Conservation (phyloP, 2,329 filamentous ascomycete species). For the Ceratocystis ficicola region DNA sequence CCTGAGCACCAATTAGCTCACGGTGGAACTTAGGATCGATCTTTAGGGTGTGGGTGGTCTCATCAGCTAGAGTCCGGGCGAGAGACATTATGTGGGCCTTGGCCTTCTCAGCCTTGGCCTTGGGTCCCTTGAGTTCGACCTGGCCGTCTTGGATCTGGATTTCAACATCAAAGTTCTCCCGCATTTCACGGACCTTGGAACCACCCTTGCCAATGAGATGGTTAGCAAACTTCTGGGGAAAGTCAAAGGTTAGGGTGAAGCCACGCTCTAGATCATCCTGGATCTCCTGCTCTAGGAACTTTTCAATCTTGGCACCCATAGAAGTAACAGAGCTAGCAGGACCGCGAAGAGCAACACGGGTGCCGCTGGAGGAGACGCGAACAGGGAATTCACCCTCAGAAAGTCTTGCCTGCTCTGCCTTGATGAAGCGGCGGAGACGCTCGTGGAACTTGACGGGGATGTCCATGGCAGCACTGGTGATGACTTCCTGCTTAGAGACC, state of each 20-base stretch:
- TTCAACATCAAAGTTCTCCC: slow-evolving; percentile 56
- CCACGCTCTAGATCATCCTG: slow-evolving; percentile 88
- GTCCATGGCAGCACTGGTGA: slow-evolving; percentile 41
- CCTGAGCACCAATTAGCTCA: slow-evolving; percentile 81
- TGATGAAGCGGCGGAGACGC: slow-evolving; percentile 50
- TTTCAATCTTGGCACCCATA: slow-evolving; percentile 58
- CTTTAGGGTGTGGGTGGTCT: slow-evolving; percentile 75
- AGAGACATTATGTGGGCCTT: slow-evolving; percentile 70
- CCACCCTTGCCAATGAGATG: slow-evolving; percentile 61
- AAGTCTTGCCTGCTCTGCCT: slow-evolving; percentile 45
- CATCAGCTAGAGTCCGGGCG: slow-evolving; percentile 76
- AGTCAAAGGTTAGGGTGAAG: slow-evolving; percentile 76
- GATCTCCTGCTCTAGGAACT: slow-evolving; percentile 77
- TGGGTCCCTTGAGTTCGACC: slow-evolving; percentile 89
- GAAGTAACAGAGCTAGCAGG: slow-evolving; percentile 60
- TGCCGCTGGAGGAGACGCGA: slow-evolving; percentile 46
- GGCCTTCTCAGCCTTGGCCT: slow-evolving; percentile 82
- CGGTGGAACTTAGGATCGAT: slow-evolving; percentile 89
- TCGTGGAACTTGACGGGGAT: slow-evolving; percentile 47
- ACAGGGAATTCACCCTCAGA: slow-evolving; percentile 47
- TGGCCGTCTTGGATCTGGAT: slow-evolving; percentile 89
- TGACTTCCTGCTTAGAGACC: slow-evolving; percentile 46
- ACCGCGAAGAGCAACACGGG: slow-evolving; percentile 61
- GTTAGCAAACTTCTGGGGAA: slow-evolving; percentile 89
- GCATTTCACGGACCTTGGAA: slow-evolving; percentile 52